Percentiles rank a stretch among this genome's conserved stretches.
Evolutionary conservation across 2,329 filamentous ascomycete genomes (phyloP).

Genomic region (Colletotrichum abscissum): DNA sequence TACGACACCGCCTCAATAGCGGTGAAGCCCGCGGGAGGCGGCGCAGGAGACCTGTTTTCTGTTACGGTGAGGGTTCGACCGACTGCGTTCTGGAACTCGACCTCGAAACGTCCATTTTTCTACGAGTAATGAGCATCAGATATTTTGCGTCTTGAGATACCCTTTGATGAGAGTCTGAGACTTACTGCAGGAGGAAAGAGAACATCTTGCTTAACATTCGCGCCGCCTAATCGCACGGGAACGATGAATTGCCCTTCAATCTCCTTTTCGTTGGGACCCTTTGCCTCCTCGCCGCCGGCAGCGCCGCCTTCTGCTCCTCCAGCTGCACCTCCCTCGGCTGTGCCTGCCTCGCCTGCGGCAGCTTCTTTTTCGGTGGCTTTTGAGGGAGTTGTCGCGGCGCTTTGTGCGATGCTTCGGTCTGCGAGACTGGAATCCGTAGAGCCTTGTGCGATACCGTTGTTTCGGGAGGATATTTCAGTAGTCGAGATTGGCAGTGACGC

Average conservation of each 20-base stretch:
- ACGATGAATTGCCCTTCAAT: conserved; percentile 44
- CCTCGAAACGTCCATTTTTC: conserved; percentile 49
- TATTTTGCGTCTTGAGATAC: too few species aligned
- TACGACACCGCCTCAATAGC: conserved; percentile 51
- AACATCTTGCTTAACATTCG: conserved; percentile 46
- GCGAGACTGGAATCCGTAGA: not conserved
- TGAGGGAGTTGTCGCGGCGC: not conserved
- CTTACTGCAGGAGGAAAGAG: conserved; percentile 48
- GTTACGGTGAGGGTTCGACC: conserved; percentile 49
- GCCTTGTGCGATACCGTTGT: not conserved
- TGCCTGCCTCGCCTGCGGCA: not conserved
- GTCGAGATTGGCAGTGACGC: conserved; percentile 9
- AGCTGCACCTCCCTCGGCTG: not conserved
- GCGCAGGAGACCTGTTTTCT: conserved; percentile 48
- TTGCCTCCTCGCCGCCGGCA: conserved; percentile 25
- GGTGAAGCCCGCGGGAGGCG: conserved; percentile 49
- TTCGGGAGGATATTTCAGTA: not conserved
- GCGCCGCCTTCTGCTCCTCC: conserved; percentile 15
- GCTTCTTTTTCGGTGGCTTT: not conserved
- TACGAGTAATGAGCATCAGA: conserved; percentile 1
- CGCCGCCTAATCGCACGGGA: conserved; percentile 44
- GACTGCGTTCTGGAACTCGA: conserved; percentile 51
- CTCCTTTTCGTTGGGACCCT: conserved; percentile 43
- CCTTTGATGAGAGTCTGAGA: not conserved
- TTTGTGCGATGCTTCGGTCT: not conserved